These are phyloP conservation scores for Lentinula lateritia DNA, from an alignment of 768 basidiomycete genomes.

Conservation along the genomic window DNA sequence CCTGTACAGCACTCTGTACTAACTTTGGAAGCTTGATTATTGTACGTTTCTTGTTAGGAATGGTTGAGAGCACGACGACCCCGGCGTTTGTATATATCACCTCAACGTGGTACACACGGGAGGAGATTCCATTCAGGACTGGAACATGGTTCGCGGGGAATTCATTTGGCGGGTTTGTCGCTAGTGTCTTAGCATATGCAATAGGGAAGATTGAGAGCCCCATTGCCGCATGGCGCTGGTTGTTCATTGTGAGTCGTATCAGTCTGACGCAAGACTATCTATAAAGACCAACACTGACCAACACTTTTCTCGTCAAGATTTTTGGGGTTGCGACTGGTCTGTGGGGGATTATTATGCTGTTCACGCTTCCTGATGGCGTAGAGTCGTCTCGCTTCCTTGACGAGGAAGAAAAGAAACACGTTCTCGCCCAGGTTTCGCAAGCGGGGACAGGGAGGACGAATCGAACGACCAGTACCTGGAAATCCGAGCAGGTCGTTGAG, in stretches of 20 bases:
- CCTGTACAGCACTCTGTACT: background rate
- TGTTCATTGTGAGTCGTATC: background rate
- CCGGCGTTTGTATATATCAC: background rate
- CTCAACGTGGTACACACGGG: background rate
- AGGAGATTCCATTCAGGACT: constrained; percentile 1
- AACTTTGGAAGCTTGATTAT: background rate
- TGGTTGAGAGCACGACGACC: background rate
- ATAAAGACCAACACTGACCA: background rate
- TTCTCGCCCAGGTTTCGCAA: background rate
- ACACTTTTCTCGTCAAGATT: background rate
- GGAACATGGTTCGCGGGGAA: background rate
- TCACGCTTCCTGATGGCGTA: background rate
- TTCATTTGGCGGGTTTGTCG: background rate
- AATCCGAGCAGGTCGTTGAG: background rate
- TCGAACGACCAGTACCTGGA: background rate
- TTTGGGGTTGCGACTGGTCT: background rate
- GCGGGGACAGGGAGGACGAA: background rate
- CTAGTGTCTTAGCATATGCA: background rate
- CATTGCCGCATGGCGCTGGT: background rate
- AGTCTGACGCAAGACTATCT: background rate
- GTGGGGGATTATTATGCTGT: background rate
- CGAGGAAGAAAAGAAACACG: background rate
- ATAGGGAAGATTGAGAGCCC: background rate
- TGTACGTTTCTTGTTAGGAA: background rate
- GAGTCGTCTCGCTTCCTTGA: background rate